Evolutionary conservation across 2,329 filamentous ascomycete genomes (phyloP).

Genomic region (Cladosporium sp.): DNA sequence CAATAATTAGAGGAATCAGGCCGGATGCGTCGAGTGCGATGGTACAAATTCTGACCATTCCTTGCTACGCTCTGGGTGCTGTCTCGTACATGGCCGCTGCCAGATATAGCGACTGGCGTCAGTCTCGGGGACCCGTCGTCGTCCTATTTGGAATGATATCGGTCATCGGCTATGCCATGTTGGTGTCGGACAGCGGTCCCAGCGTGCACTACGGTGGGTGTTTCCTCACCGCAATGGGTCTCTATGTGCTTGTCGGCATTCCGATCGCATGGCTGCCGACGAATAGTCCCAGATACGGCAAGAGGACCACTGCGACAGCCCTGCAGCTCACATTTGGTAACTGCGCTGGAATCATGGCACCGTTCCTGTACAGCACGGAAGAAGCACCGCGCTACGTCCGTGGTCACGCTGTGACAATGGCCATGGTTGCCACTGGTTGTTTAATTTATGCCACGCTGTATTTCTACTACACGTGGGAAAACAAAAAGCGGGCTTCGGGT

Average conservation of each 20-base stretch:
- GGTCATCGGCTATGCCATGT: conserved; percentile 48
- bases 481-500: conserved; percentile 51
- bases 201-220: conserved; percentile 74
- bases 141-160: conserved; percentile 63
- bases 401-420: conserved; percentile 55
- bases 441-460: conserved; percentile 32
- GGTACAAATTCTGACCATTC: conserved; percentile 75
- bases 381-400: conserved; percentile 50
- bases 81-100: conserved; percentile 67
- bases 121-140: conserved; percentile 65
- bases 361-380: conserved; percentile 53
- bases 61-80: conserved; percentile 73
- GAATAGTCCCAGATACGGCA: conserved; percentile 73
- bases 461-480: conserved; percentile 40
- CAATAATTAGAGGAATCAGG: conserved; percentile 71
- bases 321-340: conserved; percentile 72
- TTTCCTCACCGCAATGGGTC: conserved; percentile 70
- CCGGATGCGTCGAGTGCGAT: conserved; percentile 60
- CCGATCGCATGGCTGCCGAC: conserved; percentile 60
- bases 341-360: conserved; percentile 64
- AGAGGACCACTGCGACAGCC: conserved; percentile 70
- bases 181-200: conserved; percentile 60
- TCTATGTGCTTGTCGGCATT: conserved; percentile 63
- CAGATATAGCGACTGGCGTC: conserved; percentile 65
- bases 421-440: conserved; percentile 42